Conservation (phyloP, 768 basidiomycete species). For the Trametes villosa region DNA sequence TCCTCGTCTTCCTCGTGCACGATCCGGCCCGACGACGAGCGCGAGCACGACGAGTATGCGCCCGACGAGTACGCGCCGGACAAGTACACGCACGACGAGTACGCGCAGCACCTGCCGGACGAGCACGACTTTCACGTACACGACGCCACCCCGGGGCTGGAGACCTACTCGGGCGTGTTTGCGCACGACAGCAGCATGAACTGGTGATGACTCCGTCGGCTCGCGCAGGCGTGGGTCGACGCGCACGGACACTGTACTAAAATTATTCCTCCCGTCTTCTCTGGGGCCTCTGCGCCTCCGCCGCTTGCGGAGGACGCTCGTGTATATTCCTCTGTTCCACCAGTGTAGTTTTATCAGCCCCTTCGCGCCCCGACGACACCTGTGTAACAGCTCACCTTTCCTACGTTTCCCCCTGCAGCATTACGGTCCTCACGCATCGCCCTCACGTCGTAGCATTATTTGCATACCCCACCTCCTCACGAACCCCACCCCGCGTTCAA, state of each 20-base stretch:
- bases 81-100: constrained; percentile 28
- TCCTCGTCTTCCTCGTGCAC: constrained; percentile 20
- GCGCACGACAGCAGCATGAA: constrained; percentile 41
- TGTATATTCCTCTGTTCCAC: constrained; percentile 11
- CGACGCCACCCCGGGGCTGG: constrained; percentile 33
- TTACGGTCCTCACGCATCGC: constrained; percentile 17
- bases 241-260: constrained; percentile 32
- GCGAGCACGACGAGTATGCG: constrained; percentile 27
- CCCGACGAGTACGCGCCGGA: constrained; percentile 15
- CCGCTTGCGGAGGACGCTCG: constrained; percentile 9
- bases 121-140: constrained; percentile 38
- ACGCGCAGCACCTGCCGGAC: constrained; percentile 13
- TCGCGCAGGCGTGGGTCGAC: constrained; percentile 39
- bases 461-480: constrained; percentile 16
- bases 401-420: constrained; percentile 7
- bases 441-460: constrained; percentile 23
- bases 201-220: constrained; percentile 38
- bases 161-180: constrained; percentile 43
- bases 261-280: constrained; percentile 19
- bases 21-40: constrained; percentile 21
- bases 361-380: neutral
- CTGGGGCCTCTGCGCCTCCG: constrained; percentile 12
- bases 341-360: constrained; percentile 23
- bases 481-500: constrained; percentile 2
- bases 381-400: constrained; percentile 17